Percentiles rank a stretch among this genome's conserved stretches.
phyloP scores from a whole-genome alignment of 169 alveolate species.

The Plasmodium gaboni region DNA sequence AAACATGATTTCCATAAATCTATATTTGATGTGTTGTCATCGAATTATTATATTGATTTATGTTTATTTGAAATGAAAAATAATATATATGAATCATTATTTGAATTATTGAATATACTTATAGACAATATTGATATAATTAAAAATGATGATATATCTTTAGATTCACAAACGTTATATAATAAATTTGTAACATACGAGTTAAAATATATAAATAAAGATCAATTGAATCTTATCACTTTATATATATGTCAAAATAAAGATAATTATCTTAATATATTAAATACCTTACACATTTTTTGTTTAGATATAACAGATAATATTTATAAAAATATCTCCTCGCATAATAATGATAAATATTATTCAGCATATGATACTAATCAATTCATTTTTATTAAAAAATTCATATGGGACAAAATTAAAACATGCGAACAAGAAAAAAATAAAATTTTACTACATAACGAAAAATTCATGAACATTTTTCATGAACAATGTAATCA shows the following conservation, averaged over 20 bases:
- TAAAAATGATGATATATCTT: not conserved
- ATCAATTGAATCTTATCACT: conserved; percentile 19
- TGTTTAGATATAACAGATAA: conserved; percentile 17
- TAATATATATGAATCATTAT: conserved; percentile 17
- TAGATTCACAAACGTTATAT: conserved; percentile 1
- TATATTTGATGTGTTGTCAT: conserved; percentile 11
- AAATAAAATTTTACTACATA: too few relatives aligned
- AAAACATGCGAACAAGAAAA: too few relatives aligned
- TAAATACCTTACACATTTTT: conserved; percentile 7
- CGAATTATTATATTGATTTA: conserved; percentile 32
- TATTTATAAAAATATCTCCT: not conserved
- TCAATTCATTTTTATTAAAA: conserved; percentile 19
- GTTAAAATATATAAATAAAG: conserved; percentile 27
- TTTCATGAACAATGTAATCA: too few relatives aligned
- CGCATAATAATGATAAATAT: not conserved
- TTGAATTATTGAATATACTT: conserved; percentile 35
- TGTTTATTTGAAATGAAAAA: conserved; percentile 33
- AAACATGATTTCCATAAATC: conserved; percentile 10
- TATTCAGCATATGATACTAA: not conserved
- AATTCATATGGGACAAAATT: not conserved
- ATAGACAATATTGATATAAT: conserved; percentile 31
- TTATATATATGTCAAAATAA: conserved; percentile 17
- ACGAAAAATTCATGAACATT: too few relatives aligned
- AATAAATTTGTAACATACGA: conserved; percentile 23
- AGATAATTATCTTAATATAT: conserved; percentile 8